Conservation (phyloP, 2,329 filamentous ascomycete genomes). For the Cladosporium cucumerinum region DNA sequence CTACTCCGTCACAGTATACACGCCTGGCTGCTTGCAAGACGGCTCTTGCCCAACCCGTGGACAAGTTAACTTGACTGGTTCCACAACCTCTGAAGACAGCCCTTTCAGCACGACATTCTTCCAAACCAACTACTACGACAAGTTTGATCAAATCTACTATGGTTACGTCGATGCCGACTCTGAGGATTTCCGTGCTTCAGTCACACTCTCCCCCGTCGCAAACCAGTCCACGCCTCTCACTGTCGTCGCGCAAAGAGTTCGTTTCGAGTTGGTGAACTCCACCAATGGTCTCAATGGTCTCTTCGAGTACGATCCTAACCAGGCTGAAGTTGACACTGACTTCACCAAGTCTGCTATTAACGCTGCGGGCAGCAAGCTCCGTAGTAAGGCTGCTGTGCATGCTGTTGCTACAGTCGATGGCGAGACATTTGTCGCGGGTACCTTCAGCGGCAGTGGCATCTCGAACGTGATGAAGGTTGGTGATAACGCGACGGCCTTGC, state of each 20-base stretch:
- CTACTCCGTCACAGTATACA: constrained; percentile 88
- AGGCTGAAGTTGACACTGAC: constrained; percentile 57
- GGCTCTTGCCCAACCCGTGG: constrained; percentile 72
- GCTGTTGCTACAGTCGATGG: constrained; percentile 64
- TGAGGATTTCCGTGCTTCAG: constrained; percentile 69
- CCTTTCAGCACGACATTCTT: constrained; percentile 63
- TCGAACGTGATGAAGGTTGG: constrained; percentile 76
- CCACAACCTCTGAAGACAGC: constrained; percentile 51
- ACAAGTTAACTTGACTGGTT: constrained; percentile 74
- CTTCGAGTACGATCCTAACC: constrained; percentile 77
- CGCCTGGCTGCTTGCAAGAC: constrained; percentile 83
- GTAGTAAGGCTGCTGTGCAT: constrained; percentile 64
- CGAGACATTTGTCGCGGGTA: constrained; percentile 74
- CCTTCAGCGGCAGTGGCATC: constrained; percentile 67
- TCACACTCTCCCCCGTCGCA: constrained; percentile 69
- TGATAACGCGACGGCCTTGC: constrained; percentile 58
- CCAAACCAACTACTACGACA: constrained; percentile 94
- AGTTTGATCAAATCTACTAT: constrained; percentile 89
- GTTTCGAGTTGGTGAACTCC: constrained; percentile 70
- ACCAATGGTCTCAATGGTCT: constrained; percentile 82
- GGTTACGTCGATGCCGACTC: constrained; percentile 77
- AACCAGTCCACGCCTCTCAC: constrained; percentile 65
- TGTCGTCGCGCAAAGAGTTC: constrained; percentile 84
- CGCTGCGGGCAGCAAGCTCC: constrained; percentile 68
- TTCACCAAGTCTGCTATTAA: constrained; percentile 73